Percentiles rank a stretch among this genome's conserved stretches.
Conservation (phyloP, 495 filamentous ascomycete species). For the Pyrenula massariospora region DNA sequence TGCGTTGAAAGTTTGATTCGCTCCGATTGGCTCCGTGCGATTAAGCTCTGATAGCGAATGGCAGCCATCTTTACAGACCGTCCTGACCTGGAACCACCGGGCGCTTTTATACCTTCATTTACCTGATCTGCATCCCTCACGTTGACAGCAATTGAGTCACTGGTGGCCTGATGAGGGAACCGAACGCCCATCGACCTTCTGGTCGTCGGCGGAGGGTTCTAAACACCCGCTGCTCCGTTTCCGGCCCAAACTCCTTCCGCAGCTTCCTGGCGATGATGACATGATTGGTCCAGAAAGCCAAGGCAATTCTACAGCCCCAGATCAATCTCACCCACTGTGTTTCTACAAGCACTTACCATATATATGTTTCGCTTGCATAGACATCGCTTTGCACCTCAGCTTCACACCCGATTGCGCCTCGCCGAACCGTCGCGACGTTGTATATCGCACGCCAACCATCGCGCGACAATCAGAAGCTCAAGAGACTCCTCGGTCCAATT, state of each 20-base stretch:
- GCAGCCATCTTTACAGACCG: too few species aligned
- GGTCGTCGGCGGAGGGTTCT: too few species aligned
- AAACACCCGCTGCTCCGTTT: too few species aligned
- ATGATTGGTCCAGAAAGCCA: background rate
- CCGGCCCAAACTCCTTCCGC: background rate
- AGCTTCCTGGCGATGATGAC: background rate
- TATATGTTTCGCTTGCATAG: background rate
- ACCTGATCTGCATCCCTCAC: too few species aligned
- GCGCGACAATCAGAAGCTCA: background rate
- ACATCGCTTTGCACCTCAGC: background rate
- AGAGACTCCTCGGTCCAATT: background rate
- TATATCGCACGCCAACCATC: background rate
- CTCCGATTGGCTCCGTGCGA: background rate
- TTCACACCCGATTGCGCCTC: background rate
- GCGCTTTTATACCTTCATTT: too few species aligned
- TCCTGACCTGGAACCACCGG: too few species aligned
- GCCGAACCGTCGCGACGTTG: background rate
- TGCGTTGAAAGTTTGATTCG: background rate
- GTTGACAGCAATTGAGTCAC: too few species aligned
- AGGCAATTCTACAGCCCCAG: background rate
- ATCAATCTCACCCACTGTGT: background rate
- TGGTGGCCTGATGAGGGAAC: too few species aligned
- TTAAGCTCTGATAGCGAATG: too few species aligned
- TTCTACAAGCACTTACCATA: background rate
- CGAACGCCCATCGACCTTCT: too few species aligned